These are phyloP conservation scores for Daldinia grandis DNA, from an alignment of 495 filamentous ascomycete genomes.

Conservation along the genomic window DNA sequence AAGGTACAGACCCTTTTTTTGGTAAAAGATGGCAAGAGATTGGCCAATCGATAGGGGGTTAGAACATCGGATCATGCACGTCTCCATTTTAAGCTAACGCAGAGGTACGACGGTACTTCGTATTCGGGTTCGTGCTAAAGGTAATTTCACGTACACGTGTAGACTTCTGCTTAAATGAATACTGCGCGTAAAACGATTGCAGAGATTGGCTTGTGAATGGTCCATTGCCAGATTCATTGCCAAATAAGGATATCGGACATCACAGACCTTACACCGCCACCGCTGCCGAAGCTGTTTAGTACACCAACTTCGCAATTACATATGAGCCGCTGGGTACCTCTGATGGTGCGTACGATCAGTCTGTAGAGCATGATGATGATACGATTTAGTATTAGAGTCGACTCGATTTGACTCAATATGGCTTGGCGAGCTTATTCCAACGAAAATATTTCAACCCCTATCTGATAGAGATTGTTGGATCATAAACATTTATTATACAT, in stretches of 20 bases:
- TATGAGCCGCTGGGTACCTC: constrained; percentile 4
- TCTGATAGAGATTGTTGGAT: background rate
- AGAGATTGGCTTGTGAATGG: background rate
- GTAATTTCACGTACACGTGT: background rate
- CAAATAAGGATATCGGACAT: constrained; percentile 12
- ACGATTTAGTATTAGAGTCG: constrained; percentile 38
- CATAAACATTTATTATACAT: background rate
- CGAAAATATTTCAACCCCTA: constrained; percentile 15
- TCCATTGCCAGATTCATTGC: constrained; percentile 1
- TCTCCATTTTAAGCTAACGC: background rate
- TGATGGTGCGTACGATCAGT: constrained; percentile 21
- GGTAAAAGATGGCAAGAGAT: constrained; percentile 41
- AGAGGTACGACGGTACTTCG: constrained; percentile 35
- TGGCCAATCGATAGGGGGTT: constrained; percentile 43
- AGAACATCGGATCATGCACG: constrained; percentile 25
- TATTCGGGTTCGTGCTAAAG: constrained; percentile 32
- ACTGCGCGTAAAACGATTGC: background rate
- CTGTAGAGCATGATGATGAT: constrained; percentile 35
- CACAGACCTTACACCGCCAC: constrained; percentile 36
- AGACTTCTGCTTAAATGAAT: background rate
- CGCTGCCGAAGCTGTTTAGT: constrained; percentile 22
- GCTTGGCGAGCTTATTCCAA: constrained; percentile 23
- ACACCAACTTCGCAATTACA: constrained; percentile 21
- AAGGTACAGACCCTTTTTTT: constrained; percentile 22
- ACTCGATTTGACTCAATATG: constrained; percentile 13